phyloP scores from a whole-genome alignment of 2,329 filamentous ascomycete genomes.

The Fusarium piperis region DNA sequence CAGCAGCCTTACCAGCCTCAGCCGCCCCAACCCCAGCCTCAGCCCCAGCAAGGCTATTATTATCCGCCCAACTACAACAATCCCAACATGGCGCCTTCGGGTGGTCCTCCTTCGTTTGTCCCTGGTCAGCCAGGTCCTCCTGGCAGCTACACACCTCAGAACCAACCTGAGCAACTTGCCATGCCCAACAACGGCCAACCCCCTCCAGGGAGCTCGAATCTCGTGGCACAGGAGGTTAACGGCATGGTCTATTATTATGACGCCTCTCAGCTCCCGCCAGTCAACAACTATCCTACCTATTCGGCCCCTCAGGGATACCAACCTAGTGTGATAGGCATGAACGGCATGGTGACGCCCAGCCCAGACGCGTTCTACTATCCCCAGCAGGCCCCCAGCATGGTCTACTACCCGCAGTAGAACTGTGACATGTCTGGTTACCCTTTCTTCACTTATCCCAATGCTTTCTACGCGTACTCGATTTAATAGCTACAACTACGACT shows the following conservation, averaged over 20 bases:
- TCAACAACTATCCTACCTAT: conserved; percentile 59
- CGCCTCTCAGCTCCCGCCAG: conserved; percentile 72
- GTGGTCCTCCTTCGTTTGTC: conserved; percentile 65
- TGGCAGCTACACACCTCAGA: conserved; percentile 54
- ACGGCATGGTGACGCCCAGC: conserved; percentile 80
- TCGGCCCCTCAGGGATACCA: conserved; percentile 63
- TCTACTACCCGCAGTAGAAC: conserved; percentile 70
- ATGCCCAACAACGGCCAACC: conserved; percentile 45
- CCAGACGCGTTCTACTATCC: conserved; percentile 77
- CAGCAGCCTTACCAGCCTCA: conserved; percentile 56
- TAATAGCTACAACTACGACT: conserved; percentile 46
- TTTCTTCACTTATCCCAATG: conserved; percentile 38
- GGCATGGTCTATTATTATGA: conserved; percentile 98
- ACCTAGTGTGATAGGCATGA: conserved; percentile 72
- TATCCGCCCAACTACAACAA: conserved; percentile 66
- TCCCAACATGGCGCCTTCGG: conserved; percentile 62
- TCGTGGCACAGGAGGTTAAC: conserved; percentile 87
- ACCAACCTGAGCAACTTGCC: conserved; percentile 50
- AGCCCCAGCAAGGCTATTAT: conserved; percentile 69
- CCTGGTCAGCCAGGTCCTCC: conserved; percentile 60
- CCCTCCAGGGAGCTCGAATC: conserved; percentile 50
- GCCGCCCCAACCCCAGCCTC: conserved; percentile 37
- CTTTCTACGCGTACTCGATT: conserved; percentile 42
- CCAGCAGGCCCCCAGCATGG: conserved; percentile 63
- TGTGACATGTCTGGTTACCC: conserved; percentile 35